These are phyloP conservation scores for Alternaria metachromatica DNA, from an alignment of 2,329 filamentous ascomycete species.

Conservation along the genomic window DNA sequence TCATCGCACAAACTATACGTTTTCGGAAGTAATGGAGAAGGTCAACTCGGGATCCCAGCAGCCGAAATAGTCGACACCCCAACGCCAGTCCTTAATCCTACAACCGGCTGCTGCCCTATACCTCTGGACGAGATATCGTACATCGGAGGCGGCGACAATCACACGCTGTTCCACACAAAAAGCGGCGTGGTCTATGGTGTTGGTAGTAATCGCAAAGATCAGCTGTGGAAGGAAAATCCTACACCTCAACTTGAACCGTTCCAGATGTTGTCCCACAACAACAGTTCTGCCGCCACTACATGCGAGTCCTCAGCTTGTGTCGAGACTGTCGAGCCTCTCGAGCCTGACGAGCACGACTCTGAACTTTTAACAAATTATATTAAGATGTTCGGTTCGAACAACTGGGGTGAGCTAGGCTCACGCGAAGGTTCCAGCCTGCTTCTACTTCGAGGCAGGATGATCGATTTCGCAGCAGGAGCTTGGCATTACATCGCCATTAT, in stretches of 20 bases:
- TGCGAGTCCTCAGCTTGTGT: conserved; percentile 38
- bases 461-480: conserved; percentile 75
- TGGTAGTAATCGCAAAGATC: conserved; percentile 64
- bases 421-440: no score
- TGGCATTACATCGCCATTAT: conserved; percentile 78
- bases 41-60: conserved; percentile 58
- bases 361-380: no score
- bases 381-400: conserved; percentile 25
- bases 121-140: conserved; percentile 20
- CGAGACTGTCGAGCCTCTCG: no score
- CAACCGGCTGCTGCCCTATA: not conserved
- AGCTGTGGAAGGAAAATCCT: conserved; percentile 45
- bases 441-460: conserved; percentile 48
- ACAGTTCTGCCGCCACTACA: conserved; percentile 24
- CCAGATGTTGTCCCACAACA: not conserved
- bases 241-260: conserved; percentile 10
- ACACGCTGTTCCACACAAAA: conserved; percentile 75
- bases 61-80: conserved; percentile 48
- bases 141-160: conserved; percentile 78
- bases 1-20: conserved; percentile 47
- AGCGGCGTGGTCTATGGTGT: conserved; percentile 68
- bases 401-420: conserved; percentile 37
- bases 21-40: conserved; percentile 61
- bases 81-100: conserved; percentile 8
- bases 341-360: no score